A percentile compares a stretch with the other conserved stretches of the same genome.
These are phyloP conservation scores for Cucumis hystrix DNA, from an alignment of 306 rosid species.

Conservation along the genomic window DNA sequence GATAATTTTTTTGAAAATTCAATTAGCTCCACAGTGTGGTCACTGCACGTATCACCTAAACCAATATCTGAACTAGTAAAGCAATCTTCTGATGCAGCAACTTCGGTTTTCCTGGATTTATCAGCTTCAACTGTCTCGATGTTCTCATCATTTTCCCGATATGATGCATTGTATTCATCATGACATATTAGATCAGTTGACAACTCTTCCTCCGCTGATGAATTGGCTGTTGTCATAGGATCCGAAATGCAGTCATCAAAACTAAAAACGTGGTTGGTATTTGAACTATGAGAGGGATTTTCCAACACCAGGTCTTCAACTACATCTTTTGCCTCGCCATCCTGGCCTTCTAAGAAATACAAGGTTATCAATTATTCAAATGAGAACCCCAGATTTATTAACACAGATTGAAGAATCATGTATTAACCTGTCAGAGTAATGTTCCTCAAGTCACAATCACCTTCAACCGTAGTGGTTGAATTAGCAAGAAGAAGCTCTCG, in stretches of 20 bases:
- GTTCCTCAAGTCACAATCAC: constrained; percentile 13
- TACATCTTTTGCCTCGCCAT: constrained; percentile 17
- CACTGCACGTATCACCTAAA: constrained; percentile 9
- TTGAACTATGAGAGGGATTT: constrained; percentile 18
- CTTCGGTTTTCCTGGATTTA: constrained; percentile 7
- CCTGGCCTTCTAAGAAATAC: constrained; percentile 61
- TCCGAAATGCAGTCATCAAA: not conserved
- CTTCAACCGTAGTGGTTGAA: constrained; percentile 10
- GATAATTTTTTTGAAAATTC: not conserved
- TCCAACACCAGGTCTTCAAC: constrained; percentile 21
- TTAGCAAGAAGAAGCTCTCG: constrained; percentile 44
- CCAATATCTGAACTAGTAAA: constrained; percentile 12
- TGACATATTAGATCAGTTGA: constrained; percentile 16
- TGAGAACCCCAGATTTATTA: not conserved
- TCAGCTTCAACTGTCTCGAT: constrained; percentile 7
- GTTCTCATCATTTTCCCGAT: constrained; percentile 10
- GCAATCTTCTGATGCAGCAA: constrained; percentile 16
- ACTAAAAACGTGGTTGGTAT: constrained; percentile 3
- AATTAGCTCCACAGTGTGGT: not conserved
- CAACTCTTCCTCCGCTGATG: constrained; percentile 13
- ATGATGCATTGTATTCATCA: constrained; percentile 9
- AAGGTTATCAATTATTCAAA: constrained; percentile 27
- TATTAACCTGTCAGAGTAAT: constrained; percentile 34
- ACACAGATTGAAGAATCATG: constrained; percentile 11
- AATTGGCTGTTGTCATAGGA: not conserved